Percentiles rank a stretch among this genome's conserved stretches.
Evolutionary conservation across 192 early-diverging fungal species (phyloP).

Genomic region (Coemansia furcata): DNA sequence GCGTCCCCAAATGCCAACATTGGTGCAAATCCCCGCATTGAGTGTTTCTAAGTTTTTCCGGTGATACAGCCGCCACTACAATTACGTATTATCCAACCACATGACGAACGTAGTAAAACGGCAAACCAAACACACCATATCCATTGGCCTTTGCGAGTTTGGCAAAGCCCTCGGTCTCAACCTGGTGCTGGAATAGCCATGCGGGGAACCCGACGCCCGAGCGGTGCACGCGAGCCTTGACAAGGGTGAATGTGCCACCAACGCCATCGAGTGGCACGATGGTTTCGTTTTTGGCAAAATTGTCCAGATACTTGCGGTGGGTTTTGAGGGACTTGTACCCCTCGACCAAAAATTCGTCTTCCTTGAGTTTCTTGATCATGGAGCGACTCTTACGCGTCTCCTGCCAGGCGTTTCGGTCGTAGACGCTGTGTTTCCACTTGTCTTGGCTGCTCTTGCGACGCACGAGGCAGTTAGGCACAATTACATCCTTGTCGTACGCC

Average conservation of each 20-base stretch:
- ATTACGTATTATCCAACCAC: conserved; percentile 20
- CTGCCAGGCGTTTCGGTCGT: conserved; percentile 71
- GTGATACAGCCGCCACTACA: background rate
- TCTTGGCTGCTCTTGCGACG: conserved; percentile 36
- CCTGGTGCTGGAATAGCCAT: conserved; percentile 61
- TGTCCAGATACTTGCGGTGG: conserved; percentile 44
- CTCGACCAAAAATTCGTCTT: conserved; percentile 40
- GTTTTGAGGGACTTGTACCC: conserved; percentile 48
- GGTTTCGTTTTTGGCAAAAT: conserved; percentile 40
- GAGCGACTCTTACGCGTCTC: conserved; percentile 59
- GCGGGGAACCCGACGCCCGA: conserved; percentile 64
- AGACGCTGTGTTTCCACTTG: conserved; percentile 55
- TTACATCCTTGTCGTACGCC: conserved; percentile 62
- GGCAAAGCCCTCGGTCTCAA: conserved; percentile 73
- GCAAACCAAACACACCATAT: conserved; percentile 62
- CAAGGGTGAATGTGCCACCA: conserved; percentile 66
- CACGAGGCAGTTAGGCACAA: conserved; percentile 63
- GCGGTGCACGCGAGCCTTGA: conserved; percentile 65
- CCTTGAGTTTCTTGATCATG: conserved; percentile 42
- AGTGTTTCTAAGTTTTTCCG: too few species aligned
- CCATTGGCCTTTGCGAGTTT: conserved; percentile 67
- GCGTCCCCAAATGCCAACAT: too few species aligned
- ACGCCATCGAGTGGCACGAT: conserved; percentile 64
- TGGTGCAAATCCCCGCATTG: too few species aligned
- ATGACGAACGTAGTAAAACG: conserved; percentile 63